Evolutionary conservation across 139 green algal genomes (phyloP), one percentile per base, ranked within the genome.

Genomic region (Micractinium conductrix): DNA sequence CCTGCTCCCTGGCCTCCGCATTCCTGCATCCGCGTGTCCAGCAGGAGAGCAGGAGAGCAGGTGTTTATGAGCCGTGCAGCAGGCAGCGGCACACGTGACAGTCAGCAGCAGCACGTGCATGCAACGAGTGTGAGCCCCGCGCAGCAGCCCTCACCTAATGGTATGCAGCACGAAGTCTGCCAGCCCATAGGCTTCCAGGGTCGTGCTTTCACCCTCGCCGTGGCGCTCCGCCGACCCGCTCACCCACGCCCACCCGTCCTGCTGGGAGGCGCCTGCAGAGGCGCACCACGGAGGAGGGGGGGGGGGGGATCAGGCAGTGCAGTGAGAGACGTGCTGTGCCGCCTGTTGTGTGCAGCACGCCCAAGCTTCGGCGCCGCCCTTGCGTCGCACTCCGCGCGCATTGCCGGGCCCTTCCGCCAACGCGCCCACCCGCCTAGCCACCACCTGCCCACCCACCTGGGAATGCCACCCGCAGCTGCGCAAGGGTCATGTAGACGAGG

Each of bases 391-490:
- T n/a, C n/a, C n/a, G n/a, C n/a, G n/a, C n/a, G n/a, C n/a, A n/a
- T n/a, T n/a, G n/a, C n/a, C n/a, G n/a, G n/a, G n/a, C n/a, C n/a
- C n/a, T n/a, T n/a, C n/a, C n/a, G n/a, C n/a, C n/a, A n/a, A n/a
- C n/a, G n/a, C 60, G 60, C 16, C 60, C 60, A 33, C 24, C 60
- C 16, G 60, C 24, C 24, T 12, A 22, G 16, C 24, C 14, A 7
- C 24, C 60, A n/a, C 60, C 24, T n/a, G 21, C 2, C 9, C 30
- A 45, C 79, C 24, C n/a, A 85, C 92, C 80, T 65, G 94, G 93
- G 84, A 96, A 95, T 38, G 88, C 90, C 22, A 94, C 90, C 17
- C 89, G 89, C 30, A 97, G 75, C 86, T 96, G 89, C 4, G 93
- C 95, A 45, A 91, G 86, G 14, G 91, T 83, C 72, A 95, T 92